Conservation (phyloP, 768 basidiomycete species). For the Neoboletus magnificus region DNA sequence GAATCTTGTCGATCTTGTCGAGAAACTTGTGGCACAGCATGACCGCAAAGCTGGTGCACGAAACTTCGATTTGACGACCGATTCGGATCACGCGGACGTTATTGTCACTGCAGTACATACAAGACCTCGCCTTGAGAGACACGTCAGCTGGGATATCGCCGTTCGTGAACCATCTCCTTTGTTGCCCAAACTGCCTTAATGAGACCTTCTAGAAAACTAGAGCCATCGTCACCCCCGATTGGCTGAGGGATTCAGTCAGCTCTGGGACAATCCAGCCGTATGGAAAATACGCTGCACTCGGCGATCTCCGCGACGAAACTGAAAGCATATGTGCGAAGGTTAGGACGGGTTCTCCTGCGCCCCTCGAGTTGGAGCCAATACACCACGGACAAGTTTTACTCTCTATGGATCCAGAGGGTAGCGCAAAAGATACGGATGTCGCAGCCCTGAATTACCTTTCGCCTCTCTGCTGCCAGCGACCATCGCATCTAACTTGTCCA, state of each 20-base stretch:
- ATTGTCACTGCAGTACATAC: slow-evolving; percentile 65
- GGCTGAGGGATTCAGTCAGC: slow-evolving; percentile 60
- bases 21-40: slow-evolving; percentile 1
- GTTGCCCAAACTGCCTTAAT: neutral
- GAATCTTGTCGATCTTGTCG: slow-evolving; percentile 27
- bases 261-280: slow-evolving; percentile 46
- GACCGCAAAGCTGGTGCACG: neutral
- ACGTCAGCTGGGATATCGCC: slow-evolving; percentile 60
- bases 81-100: slow-evolving; percentile 54
- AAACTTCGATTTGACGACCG: slow-evolving; percentile 35
- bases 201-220: slow-evolving; percentile 51
- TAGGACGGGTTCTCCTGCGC: neutral
- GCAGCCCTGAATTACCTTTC: slow-evolving; percentile 28
- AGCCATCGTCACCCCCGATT: slow-evolving; percentile 65
- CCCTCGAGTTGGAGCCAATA: neutral
- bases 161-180: slow-evolving; percentile 40
- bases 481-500: slow-evolving; percentile 62
- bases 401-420: slow-evolving; percentile 22
- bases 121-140: slow-evolving; percentile 66
- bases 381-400: neutral
- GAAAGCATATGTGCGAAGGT: slow-evolving; percentile 41
- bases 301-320: slow-evolving; percentile 47
- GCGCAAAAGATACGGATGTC: slow-evolving; percentile 12
- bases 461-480: slow-evolving; percentile 57
- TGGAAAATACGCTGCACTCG: slow-evolving; percentile 54